A percentile compares a stretch with the other conserved stretches of the same genome.
These are phyloP conservation scores for Aspergillus cristatus DNA, from an alignment of 495 filamentous ascomycete species.

Conservation along the genomic window DNA sequence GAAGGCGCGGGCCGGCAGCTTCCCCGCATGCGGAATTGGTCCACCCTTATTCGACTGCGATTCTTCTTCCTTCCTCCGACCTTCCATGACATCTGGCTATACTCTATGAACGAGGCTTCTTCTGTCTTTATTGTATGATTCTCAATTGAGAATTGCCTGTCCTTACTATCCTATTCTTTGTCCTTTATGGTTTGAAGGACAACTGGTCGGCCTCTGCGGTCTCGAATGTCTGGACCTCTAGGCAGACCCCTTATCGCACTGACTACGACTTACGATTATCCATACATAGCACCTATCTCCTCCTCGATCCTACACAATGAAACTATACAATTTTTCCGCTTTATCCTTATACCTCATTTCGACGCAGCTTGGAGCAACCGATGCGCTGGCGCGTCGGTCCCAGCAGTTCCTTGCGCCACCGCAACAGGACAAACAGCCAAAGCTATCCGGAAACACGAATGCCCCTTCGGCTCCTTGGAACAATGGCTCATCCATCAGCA, in stretches of 20 bases:
- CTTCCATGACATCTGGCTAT: too few relatives aligned
- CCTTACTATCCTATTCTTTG: too few relatives aligned
- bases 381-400: conserved; percentile 23
- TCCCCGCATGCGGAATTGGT: not conserved
- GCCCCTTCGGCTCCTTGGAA: conserved; percentile 2
- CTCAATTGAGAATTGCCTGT: too few relatives aligned
- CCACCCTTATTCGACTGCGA: not conserved
- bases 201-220: too few relatives aligned
- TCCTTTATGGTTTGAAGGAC: too few relatives aligned
- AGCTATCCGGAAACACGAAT: not conserved
- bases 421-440: conserved; percentile 4
- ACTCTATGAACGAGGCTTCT: too few relatives aligned
- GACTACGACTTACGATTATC: conserved; percentile 4
- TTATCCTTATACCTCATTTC: conserved; percentile 17
- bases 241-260: conserved; percentile 3
- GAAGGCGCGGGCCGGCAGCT: too few relatives aligned
- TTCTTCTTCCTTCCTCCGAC: not conserved
- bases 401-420: conserved; percentile 16
- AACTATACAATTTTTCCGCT: conserved; percentile 9
- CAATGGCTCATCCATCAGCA: conserved; percentile 10
- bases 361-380: conserved; percentile 8
- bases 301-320: not conserved
- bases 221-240: too few relatives aligned
- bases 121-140: too few relatives aligned
- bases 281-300: too few relatives aligned